A percentile compares a stretch with the other conserved stretches of the same genome.
Conservation (phyloP, 768 basidiomycete genomes). For the Lentinula boryana region DNA sequence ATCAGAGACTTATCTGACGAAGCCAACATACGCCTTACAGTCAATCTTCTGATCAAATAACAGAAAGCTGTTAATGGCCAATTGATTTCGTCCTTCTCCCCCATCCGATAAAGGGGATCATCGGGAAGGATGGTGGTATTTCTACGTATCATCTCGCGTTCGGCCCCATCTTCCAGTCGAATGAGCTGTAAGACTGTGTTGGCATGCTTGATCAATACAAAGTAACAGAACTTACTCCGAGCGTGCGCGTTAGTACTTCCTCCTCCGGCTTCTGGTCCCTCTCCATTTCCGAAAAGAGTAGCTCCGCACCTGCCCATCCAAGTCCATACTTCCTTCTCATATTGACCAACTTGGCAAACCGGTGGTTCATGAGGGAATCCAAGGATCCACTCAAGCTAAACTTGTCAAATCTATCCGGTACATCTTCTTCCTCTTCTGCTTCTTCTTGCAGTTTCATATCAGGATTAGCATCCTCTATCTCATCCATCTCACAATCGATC, state of each 20-base stretch:
- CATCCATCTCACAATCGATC: slow-evolving; percentile 19
- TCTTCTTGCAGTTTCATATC: slow-evolving; percentile 6
- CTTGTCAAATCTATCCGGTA: slow-evolving; percentile 42
- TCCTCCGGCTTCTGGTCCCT: slow-evolving; percentile 33
- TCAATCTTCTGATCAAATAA: slow-evolving; percentile 59
- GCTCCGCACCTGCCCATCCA: slow-evolving; percentile 69
- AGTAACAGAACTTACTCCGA: slow-evolving; percentile 21
- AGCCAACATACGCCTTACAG: slow-evolving; percentile 28
- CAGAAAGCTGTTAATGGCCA: slow-evolving; percentile 57
- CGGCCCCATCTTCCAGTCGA: slow-evolving; percentile 36
- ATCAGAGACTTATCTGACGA: not conserved
- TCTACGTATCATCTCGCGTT: slow-evolving; percentile 28
- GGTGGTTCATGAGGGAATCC: slow-evolving; percentile 53
- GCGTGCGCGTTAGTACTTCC: slow-evolving; percentile 27
- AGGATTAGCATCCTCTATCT: slow-evolving; percentile 7
- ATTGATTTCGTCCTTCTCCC: slow-evolving; percentile 37
- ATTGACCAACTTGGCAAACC: slow-evolving; percentile 47
- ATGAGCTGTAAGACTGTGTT: slow-evolving; percentile 21
- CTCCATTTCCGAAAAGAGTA: slow-evolving; percentile 40
- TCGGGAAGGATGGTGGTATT: slow-evolving; percentile 37
- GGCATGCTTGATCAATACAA: not conserved
- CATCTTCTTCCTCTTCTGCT: slow-evolving; percentile 25
- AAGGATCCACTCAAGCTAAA: slow-evolving; percentile 63
- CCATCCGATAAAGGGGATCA: slow-evolving; percentile 40
- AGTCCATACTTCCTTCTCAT: slow-evolving; percentile 44